Percentiles rank a stretch among this genome's conserved stretches.
These are phyloP conservation scores for Tulasnella calospora DNA, from an alignment of 768 basidiomycete species.

Conservation along the genomic window DNA sequence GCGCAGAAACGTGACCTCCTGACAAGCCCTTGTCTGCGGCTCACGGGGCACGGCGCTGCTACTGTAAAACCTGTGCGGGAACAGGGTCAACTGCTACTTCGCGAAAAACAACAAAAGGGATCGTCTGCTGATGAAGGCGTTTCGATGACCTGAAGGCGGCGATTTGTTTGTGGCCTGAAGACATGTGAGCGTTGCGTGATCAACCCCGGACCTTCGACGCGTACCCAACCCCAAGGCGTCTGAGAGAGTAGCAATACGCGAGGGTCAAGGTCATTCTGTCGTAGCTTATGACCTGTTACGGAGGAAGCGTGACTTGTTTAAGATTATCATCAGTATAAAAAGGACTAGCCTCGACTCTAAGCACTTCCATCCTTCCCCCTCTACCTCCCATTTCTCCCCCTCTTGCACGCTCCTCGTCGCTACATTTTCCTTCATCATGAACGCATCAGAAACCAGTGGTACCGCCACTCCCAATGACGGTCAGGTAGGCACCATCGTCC, in stretches of 20 bases:
- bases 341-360: neutral
- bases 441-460: neutral
- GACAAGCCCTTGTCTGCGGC: neutral
- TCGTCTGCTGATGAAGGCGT: neutral
- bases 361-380: neutral
- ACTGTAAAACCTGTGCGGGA: neutral
- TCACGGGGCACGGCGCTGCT: neutral
- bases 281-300: neutral
- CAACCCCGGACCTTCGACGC: neutral
- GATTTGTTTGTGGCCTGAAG: constrained; percentile 9
- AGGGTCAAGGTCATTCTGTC: neutral
- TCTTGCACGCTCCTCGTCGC: neutral
- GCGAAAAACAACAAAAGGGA: neutral
- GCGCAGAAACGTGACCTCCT: constrained; percentile 7
- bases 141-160: constrained; percentile 3
- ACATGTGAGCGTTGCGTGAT: constrained; percentile 10
- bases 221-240: neutral
- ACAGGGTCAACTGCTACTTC: neutral
- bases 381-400: neutral
- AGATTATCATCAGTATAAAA: neutral
- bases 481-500: constrained; percentile 4
- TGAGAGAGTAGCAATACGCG: neutral
- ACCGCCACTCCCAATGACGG: neutral
- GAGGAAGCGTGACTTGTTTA: neutral
- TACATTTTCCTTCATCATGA: constrained; percentile 9